Percentiles rank a stretch among this genome's conserved stretches.
Evolutionary conservation across 345 rosid species (phyloP).

Genomic region (Euphorbia tirucalli): DNA sequence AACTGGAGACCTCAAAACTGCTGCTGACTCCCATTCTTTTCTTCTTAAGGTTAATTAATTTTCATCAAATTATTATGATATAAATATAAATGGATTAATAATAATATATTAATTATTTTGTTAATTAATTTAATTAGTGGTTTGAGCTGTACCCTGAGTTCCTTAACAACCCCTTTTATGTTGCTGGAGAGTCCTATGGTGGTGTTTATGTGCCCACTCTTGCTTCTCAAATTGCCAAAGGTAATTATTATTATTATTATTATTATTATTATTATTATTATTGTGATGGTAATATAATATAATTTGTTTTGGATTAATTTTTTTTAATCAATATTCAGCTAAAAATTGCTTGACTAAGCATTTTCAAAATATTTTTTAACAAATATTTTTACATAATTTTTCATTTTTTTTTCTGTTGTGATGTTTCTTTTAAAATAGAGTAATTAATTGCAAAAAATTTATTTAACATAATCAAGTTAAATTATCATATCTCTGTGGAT

Average conservation of each 20-base stretch:
- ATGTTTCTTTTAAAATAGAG: too few species aligned
- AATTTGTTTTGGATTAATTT: too few species aligned
- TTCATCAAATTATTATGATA: not conserved
- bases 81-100: too few species aligned
- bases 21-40: slow-evolving; percentile 43
- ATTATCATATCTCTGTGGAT: not conserved
- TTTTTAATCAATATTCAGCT: too few species aligned
- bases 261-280: not conserved
- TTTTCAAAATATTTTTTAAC: too few species aligned
- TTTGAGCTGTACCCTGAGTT: slow-evolving; percentile 43
- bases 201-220: slow-evolving; percentile 49
- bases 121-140: slow-evolving; percentile 32
- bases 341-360: too few species aligned
- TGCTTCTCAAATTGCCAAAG: slow-evolving; percentile 33
- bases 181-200: slow-evolving; percentile 49
- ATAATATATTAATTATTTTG: not conserved
- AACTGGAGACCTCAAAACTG: slow-evolving; percentile 45
- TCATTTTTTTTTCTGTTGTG: too few species aligned
- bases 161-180: slow-evolving; percentile 37
- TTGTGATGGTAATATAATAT: too few species aligned
- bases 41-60: slow-evolving; percentile 45
- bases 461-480: too few species aligned
- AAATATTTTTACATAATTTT: too few species aligned
- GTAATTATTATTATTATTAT: slow-evolving; percentile 18
- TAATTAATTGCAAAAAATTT: too few species aligned